Percentiles rank a stretch among this genome's conserved stretches.
Evolutionary conservation across 768 basidiomycete species (phyloP).

Genomic region (Cyclocybe aegerita): DNA sequence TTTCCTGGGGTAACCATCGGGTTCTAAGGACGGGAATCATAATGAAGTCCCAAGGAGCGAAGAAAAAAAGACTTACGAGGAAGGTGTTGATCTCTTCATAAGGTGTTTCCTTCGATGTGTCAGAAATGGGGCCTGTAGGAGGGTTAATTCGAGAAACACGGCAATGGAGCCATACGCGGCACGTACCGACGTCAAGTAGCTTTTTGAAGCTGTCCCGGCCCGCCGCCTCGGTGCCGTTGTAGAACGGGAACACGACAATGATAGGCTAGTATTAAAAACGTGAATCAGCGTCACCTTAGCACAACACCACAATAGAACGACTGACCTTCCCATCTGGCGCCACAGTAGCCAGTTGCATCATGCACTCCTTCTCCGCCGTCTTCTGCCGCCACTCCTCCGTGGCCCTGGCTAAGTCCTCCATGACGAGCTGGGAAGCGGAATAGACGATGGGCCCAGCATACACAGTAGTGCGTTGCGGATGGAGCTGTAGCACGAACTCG

Average conservation of each 20-base stretch:
- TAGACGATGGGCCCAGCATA: too few species aligned
- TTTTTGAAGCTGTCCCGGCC: constrained; percentile 41
- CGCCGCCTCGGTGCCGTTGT: constrained; percentile 48
- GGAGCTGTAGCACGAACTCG: too few species aligned
- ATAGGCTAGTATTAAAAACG: constrained; percentile 27
- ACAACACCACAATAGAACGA: background rate
- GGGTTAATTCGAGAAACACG: background rate
- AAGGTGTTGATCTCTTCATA: constrained; percentile 45
- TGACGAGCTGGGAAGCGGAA: background rate
- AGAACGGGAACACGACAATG: constrained; percentile 36
- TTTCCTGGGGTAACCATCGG: constrained; percentile 30
- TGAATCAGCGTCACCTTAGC: too few species aligned
- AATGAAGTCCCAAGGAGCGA: background rate
- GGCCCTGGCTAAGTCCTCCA: too few species aligned
- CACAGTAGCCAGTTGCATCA: too few species aligned
- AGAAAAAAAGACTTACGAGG: constrained; percentile 23
- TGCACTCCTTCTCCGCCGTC: too few species aligned
- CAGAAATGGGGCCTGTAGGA: constrained; percentile 37
- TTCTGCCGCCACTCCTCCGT: too few species aligned
- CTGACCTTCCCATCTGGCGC: too few species aligned
- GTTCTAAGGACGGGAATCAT: constrained; percentile 30
- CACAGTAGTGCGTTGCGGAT: too few species aligned
- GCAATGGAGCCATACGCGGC: background rate
- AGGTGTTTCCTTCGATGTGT: constrained; percentile 44
- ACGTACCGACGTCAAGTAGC: constrained; percentile 43